Base-by-base conservation (phyloP, 805 yeast species). In the Candida quercuum region DNA sequence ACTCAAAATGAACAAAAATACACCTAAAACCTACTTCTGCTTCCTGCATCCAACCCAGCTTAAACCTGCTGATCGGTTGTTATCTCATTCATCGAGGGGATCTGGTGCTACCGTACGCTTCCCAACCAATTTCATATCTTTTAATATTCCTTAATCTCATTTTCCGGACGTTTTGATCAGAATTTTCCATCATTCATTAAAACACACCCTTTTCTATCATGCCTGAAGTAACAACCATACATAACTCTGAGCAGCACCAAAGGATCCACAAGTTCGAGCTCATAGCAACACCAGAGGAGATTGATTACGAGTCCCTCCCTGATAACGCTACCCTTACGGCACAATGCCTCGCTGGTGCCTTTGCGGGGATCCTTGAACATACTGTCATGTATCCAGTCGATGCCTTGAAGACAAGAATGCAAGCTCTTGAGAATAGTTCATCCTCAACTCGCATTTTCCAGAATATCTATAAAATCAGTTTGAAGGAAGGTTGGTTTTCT, bases 321-420 rank as follows among this genome's bases (percentile, higher is more conserved):
- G 84, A 81, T 23, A 82, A 79, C 54, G 86, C 96, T 12, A 80
- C 96, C 1, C 64, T 93, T 23, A 54, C 77, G 3, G 84, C 94
- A 2, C 95, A 88, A 55, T 72, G 91, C 47, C 57, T 76, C 11
- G 97, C 98, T 3, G 99, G 99, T 12, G 98, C 97, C 0, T 84
- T 87, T 63, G 98, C 99, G 13, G 99, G 99, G 14, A 85, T 93
- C 39, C 82, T 91, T 94, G 99, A 91, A 59, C 99, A 91, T 62
- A 81, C 96, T 1, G 89, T 89, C 36, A 87, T 91, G 96, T 91
- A 80, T 54, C 99, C 99, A 2, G 81, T 91, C 22, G 99, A 91
- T 59, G 89, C 95, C 11, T 72, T 91, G 47, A 91, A 91, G 67
- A 93, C 98, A 4, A 71, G 99, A 54, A 86, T 89, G 91, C 99